Base-by-base conservation (phyloP, 306 rosid species). In the Canavalia gladiata region DNA sequence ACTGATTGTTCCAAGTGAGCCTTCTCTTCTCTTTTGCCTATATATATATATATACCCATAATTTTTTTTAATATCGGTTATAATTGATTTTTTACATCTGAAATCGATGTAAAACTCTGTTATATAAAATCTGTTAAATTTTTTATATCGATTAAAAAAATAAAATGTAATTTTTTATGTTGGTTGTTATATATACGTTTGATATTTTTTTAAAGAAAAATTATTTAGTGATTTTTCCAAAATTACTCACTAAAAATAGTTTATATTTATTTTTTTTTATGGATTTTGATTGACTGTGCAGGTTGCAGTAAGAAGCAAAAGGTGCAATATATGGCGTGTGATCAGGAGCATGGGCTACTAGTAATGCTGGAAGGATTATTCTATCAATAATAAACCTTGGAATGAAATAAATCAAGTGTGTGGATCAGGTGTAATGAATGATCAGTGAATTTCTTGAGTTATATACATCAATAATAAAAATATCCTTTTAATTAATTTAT, bases 1-100 rank as follows among this genome's bases (percentile, higher is more conserved):
- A 91, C 97, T 30, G 55, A 94, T 8, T 94, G 98, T 85, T 65
- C 88, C 37, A 74, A 43, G 92, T 86, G 74, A 68, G 71, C 54
- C 60, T 11, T 46, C 34, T 11, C 66, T 47, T 1, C 13, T 2
- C 8, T 7, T 7, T 6, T 47, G 25, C 25, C 25, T 18, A 18
- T 18, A 18, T 18, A 18, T 18, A 18, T 18, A 18, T 18, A 18
- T 18, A 18, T 18, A 18, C 25, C 25, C 25, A 18, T 18, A 18
- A 18, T 18, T 18, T 18, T 18, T 18, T 18, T 18, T 18, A 18
- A 18, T 18, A 18, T 18, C 25, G 25, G 25, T 18, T 18, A 18
- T 18, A 18, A 18, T 18, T 18, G 25, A 18, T 18, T 18, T 18
- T 18, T 18, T 18, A 18, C 0, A 18, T 18, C 25, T 18, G 25